Percentiles rank a stretch among this genome's conserved stretches.
phyloP scores from a whole-genome alignment of 305 asterid genomes.

The Fraxinus latifolia region DNA sequence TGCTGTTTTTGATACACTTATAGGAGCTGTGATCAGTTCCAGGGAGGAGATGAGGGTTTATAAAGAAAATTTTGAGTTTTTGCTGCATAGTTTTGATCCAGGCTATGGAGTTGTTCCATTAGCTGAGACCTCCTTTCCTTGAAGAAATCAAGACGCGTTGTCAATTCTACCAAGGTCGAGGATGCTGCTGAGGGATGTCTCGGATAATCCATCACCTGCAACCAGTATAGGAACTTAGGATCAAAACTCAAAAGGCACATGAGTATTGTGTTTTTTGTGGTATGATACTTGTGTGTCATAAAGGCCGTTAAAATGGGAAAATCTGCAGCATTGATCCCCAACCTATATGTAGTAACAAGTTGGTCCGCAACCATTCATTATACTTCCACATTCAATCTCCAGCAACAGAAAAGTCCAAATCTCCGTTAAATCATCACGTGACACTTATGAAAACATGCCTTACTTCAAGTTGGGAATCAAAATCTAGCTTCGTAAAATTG shows the following conservation, averaged over 20 bases:
- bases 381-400: neutral
- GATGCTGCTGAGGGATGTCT: conserved; percentile 65
- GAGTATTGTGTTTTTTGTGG: neutral
- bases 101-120: conserved; percentile 89
- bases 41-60: conserved; percentile 76
- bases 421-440: neutral
- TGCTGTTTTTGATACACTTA: conserved; percentile 16
- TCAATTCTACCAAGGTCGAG: conserved; percentile 75
- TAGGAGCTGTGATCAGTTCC: conserved; percentile 48
- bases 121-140: conserved; percentile 91
- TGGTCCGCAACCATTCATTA: neutral
- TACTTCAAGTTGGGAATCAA: neutral
- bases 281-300: neutral
- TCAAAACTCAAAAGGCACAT: neutral
- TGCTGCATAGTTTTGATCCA: conserved; percentile 68
- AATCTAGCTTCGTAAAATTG: neutral
- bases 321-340: neutral
- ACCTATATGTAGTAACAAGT: neutral
- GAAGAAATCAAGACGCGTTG: conserved; percentile 87
- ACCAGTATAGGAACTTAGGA: neutral
- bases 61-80: conserved; percentile 52
- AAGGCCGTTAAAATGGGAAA: neutral
- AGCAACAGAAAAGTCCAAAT: neutral
- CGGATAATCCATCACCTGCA: conserved; percentile 55
- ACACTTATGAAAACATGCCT: neutral